phyloP scores from a whole-genome alignment of 345 rosid species.

The Boechera divaricarpa region DNA sequence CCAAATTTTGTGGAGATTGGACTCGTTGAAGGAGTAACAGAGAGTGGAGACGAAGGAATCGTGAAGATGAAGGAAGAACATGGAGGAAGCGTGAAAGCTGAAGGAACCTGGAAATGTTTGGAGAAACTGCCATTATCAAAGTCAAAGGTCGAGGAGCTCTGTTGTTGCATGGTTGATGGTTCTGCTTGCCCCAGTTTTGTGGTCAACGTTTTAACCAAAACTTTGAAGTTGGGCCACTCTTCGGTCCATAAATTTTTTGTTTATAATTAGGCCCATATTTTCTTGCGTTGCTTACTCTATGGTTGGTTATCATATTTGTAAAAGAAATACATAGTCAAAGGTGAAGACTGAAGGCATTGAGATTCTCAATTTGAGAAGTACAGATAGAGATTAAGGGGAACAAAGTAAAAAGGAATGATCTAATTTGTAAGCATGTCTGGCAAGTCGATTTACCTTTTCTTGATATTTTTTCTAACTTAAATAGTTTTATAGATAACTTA shows the following conservation, averaged over 20 bases:
- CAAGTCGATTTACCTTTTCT: too few relatives aligned
- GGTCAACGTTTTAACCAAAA: constrained; percentile 27
- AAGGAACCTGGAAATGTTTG: constrained; percentile 29
- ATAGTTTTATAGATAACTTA: too few relatives aligned
- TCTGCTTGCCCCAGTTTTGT: constrained; percentile 42
- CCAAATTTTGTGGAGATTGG: constrained; percentile 10
- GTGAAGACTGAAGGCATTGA: too few relatives aligned
- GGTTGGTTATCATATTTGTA: neutral
- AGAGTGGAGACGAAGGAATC: constrained; percentile 1
- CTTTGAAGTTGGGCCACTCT: neutral
- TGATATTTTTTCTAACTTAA: too few relatives aligned
- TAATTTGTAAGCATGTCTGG: too few relatives aligned
- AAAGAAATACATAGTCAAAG: too few relatives aligned
- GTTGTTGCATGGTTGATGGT: constrained; percentile 17
- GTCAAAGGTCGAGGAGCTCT: constrained; percentile 26
- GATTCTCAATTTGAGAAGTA: too few relatives aligned
- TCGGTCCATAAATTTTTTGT: neutral
- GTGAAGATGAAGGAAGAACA: neutral
- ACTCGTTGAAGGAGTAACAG: constrained; percentile 20
- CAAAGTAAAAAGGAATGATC: too few relatives aligned
- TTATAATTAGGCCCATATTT: neutral
- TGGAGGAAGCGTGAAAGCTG: constrained; percentile 21
- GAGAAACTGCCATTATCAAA: constrained; percentile 38
- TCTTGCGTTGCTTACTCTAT: neutral
- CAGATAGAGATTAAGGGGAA: too few relatives aligned